These are phyloP conservation scores for Rhododendron ovatum DNA, from an alignment of 148 eudicot genomes.

Conservation along the genomic window DNA sequence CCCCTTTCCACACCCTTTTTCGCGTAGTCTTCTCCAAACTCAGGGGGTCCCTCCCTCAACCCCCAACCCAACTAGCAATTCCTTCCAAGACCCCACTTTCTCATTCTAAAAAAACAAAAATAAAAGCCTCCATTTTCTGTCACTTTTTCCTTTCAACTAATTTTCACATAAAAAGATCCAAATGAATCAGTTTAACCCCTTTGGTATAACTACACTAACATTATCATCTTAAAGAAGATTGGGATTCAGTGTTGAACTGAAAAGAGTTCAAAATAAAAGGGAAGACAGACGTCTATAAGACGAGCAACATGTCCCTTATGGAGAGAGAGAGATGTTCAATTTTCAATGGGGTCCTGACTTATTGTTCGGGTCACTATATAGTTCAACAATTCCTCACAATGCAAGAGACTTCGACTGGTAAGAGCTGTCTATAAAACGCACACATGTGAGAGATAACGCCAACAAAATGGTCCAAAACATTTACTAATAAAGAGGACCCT, in stretches of 20 bases:
- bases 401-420: neutral
- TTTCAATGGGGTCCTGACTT: neutral
- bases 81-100: neutral
- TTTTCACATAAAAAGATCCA: neutral
- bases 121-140: neutral
- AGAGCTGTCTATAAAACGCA: neutral
- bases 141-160: neutral
- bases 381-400: neutral
- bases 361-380: neutral
- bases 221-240: neutral
- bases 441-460: neutral
- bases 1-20: neutral
- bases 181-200: neutral
- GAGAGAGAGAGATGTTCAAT: neutral
- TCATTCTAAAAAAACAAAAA: neutral
- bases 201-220: neutral
- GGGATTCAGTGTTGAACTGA: neutral
- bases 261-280: neutral
- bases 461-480: neutral
- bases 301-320: neutral
- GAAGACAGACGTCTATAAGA: neutral
- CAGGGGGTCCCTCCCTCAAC: neutral
- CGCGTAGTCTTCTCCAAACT: neutral
- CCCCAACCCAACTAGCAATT: neutral
- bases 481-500: neutral